These are phyloP conservation scores for Chenopodium album DNA, from an alignment of 148 eudicot genomes.

Conservation along the genomic window DNA sequence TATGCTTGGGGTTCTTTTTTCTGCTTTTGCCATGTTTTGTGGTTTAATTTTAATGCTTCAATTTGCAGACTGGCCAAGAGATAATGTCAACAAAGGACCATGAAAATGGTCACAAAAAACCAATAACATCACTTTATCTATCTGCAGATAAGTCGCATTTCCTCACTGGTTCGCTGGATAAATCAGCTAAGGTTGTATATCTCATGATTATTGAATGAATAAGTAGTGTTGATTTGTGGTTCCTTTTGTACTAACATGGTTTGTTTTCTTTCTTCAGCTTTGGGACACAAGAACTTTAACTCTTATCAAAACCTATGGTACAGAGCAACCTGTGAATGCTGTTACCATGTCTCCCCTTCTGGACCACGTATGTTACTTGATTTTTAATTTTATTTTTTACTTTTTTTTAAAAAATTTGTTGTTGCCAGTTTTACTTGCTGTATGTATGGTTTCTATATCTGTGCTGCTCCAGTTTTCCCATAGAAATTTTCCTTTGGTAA, in stretches of 20 bases:
- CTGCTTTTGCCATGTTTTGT: conserved; percentile 4
- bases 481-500: not conserved
- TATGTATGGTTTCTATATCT: not conserved
- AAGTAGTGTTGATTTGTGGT: not conserved
- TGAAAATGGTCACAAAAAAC: conserved; percentile 69
- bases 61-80: conserved; percentile 72
- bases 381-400: not conserved
- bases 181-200: conserved; percentile 74
- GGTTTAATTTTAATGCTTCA: not conserved
- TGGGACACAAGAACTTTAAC: conserved; percentile 84
- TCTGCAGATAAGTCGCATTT: conserved; percentile 85
- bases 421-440: not conserved
- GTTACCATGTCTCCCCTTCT: conserved; percentile 91
- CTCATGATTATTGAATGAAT: not conserved
- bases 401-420: not conserved
- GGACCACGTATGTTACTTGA: conserved; percentile 65
- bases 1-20: not conserved
- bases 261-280: conserved; percentile 44
- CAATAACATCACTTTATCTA: conserved; percentile 72
- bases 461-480: not conserved
- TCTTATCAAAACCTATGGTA: conserved; percentile 76
- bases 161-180: conserved; percentile 86
- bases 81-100: conserved; percentile 58
- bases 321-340: conserved; percentile 89
- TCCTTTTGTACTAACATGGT: conserved; percentile 1